Base-by-base conservation (phyloP, 2,329 filamentous ascomycete species). In the Leptographium flavum region DNA sequence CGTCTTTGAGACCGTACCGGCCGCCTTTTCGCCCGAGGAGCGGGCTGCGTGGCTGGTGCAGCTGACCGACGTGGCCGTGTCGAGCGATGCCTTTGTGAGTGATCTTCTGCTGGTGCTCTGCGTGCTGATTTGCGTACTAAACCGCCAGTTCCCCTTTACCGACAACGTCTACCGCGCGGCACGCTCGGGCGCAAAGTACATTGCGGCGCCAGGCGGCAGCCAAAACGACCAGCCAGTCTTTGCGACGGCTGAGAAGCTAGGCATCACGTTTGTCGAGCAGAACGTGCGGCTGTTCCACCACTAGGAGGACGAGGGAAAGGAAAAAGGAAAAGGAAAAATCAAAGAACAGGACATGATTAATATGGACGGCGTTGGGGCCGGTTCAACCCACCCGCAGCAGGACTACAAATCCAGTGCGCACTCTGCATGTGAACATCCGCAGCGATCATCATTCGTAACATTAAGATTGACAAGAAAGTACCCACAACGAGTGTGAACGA, bases 201-300 rank as follows among this genome's bases (percentile, higher is more conserved):
- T 96, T 57, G 90, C 92, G 45, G 90, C 90, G 33, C 92, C 92
- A 10, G 83, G 78, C 42, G 92, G 92, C 47, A 94, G 83, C 63
- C 85, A 92, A 64, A 92, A 92, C 60, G 86, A 92, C 61, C 64
- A 71, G 47, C 74, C 80, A 42, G 86, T 92, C 39, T 85, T 94
- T 56, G 81, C 87, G 61, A 93, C 88, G 11, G 87, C 88, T 5
- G 87, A 94, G 70, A 87, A 90, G 69, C 71, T 94, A 52, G 84
- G 82, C 45, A 94, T 96, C 57, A 87, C 83, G 38, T 95, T 96
- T 65, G 83, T 96, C 32, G 87, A 98, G 73, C 92, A 98, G 73
- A 87, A 83, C 61, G 82, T 84, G 48, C 79, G 92, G 55, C 73
- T 96, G 53, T 96, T 96, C 80, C 90, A 95, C 66, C 90, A 96